These are phyloP conservation scores for Arachnomyces sp. DNA, from an alignment of 2,329 filamentous ascomycete genomes.

Conservation along the genomic window DNA sequence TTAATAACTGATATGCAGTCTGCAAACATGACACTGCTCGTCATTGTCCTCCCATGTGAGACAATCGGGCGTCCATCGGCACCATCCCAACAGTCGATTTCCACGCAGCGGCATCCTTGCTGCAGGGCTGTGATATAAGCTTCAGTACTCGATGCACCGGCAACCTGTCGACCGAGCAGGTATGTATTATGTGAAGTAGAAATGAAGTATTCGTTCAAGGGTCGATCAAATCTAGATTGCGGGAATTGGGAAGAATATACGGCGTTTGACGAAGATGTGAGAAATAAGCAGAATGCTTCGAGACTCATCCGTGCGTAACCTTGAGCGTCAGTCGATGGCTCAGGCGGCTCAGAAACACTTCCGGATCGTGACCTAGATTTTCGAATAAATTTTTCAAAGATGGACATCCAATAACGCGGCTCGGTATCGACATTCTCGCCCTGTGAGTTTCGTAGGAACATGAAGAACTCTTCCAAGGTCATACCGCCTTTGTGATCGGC, in stretches of 20 bases:
- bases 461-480: constrained; percentile 63
- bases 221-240: constrained; percentile 63
- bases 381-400: constrained; percentile 64
- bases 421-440: constrained; percentile 66
- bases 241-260: constrained; percentile 56
- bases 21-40: constrained; percentile 77
- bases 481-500: constrained; percentile 57
- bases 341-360: constrained; percentile 33
- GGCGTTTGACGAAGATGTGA: constrained; percentile 67
- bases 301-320: constrained; percentile 62
- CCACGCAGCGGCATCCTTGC: constrained; percentile 86
- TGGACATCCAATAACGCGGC: constrained; percentile 57
- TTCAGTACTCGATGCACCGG: constrained; percentile 84
- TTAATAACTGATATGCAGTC: constrained; percentile 91
- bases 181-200: constrained; percentile 99
- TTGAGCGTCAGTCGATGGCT: constrained; percentile 23
- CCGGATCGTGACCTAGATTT: constrained; percentile 46
- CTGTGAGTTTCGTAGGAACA: constrained; percentile 67
- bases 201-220: constrained; percentile 94
- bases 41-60: constrained; percentile 83
- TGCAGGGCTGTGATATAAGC: constrained; percentile 86
- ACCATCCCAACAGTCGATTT: constrained; percentile 98
- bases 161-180: constrained; percentile 81
- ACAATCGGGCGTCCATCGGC: constrained; percentile 80
- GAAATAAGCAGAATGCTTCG: constrained; percentile 67